Conservation (phyloP, 176 grass and related monocot species). For the Raddia guianensis region DNA sequence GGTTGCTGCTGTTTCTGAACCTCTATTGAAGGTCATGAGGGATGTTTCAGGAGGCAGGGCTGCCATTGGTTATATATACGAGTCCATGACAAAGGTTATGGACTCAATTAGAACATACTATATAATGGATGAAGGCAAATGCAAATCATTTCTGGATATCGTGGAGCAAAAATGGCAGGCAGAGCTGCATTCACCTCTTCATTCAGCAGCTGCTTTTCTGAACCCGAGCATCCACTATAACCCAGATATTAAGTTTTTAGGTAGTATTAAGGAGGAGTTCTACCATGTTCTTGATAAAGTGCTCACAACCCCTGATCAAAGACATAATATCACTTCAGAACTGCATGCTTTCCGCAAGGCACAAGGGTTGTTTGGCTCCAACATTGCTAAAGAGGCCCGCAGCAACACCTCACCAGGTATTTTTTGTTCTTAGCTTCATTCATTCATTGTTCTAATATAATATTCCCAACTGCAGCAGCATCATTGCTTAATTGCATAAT, state of each 20-base stretch:
- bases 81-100: slow-evolving; percentile 94
- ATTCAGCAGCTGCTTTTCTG: slow-evolving; percentile 78
- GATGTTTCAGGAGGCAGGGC: slow-evolving; percentile 89
- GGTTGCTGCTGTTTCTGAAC: slow-evolving; percentile 89
- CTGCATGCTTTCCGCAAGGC: slow-evolving; percentile 83
- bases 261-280: slow-evolving; percentile 76
- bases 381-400: slow-evolving; percentile 90
- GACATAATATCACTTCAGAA: slow-evolving; percentile 80
- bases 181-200: slow-evolving; percentile 88
- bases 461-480: slow-evolving; percentile 19
- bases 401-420: slow-evolving; percentile 78
- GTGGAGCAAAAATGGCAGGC: slow-evolving; percentile 83
- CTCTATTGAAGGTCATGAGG: slow-evolving; percentile 84
- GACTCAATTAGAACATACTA: slow-evolving; percentile 96
- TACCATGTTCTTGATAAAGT: slow-evolving; percentile 78
- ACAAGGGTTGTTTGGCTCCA: slow-evolving; percentile 85
- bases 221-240: slow-evolving; percentile 96
- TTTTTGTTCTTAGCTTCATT: background rate
- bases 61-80: slow-evolving; percentile 87
- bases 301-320: slow-evolving; percentile 71
- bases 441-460: slow-evolving; percentile 9
- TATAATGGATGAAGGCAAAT: slow-evolving; percentile 98
- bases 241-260: slow-evolving; percentile 75
- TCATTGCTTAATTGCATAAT: background rate
- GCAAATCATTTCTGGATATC: slow-evolving; percentile 88